A percentile compares a stretch with the other conserved stretches of the same genome.
Evolutionary conservation across 257 asterid genomes (phyloP).

Genomic region (Solanum chiquidenum): DNA sequence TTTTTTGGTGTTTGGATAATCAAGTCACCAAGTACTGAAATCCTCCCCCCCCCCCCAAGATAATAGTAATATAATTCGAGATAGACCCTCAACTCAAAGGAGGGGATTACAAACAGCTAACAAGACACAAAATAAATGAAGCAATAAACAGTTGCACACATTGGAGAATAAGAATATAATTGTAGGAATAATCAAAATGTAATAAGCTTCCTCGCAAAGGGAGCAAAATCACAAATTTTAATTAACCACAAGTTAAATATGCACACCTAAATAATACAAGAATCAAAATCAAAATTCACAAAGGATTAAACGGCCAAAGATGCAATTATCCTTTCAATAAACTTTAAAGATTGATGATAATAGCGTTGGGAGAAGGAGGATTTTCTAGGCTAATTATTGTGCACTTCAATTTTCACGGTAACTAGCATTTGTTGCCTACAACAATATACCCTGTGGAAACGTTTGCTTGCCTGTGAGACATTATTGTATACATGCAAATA

Average conservation of each 20-base stretch:
- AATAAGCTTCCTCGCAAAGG: neutral
- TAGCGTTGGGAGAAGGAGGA: neutral
- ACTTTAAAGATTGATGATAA: neutral
- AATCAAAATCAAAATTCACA: neutral
- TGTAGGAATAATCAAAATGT: neutral
- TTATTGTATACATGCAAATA: neutral
- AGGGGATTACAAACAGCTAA: too few relatives aligned
- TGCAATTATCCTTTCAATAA: too few relatives aligned
- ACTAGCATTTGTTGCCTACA: too few relatives aligned
- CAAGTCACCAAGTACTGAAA: neutral
- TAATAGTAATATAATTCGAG: too few relatives aligned
- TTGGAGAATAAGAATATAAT: neutral
- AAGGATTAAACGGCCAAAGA: neutral
- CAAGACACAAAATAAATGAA: too few relatives aligned
- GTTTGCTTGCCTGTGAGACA: neutral
- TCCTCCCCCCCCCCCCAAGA: too few relatives aligned
- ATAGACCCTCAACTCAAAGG: too few relatives aligned
- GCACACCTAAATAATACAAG: neutral
- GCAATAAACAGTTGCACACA: too few relatives aligned
- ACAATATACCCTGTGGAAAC: too few relatives aligned
- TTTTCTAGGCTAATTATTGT: neutral
- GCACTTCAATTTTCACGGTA: neutral
- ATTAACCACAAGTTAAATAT: neutral
- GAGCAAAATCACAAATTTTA: neutral
- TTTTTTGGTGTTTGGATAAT: neutral